Base-by-base conservation (phyloP, 176 grass and related monocot species). In the Eremochloa ophiuroides region DNA sequence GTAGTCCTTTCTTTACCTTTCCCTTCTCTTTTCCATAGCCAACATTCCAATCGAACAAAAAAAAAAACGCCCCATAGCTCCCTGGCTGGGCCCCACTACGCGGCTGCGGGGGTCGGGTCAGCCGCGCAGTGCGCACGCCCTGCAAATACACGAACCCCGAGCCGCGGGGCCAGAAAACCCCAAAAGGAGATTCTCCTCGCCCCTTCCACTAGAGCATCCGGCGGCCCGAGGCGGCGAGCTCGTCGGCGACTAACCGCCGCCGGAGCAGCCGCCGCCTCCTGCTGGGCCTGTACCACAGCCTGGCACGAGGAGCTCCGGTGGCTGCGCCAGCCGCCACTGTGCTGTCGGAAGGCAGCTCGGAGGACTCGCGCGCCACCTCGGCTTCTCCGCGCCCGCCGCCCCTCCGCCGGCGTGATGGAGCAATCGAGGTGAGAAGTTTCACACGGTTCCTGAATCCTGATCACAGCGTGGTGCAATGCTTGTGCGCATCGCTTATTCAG, bases 401-500 rank as follows among this genome's bases (percentile, higher is more conserved):
- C 53, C 51, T 38, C 38, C 51, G 17, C 15, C 66, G 66, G n/a
- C 34, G 25, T 11, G 50, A 82, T n/a, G n/a, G n/a, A n/a, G n/a
- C n/a, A n/a, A n/a, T 82, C 79, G 41, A 82, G 79, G 79, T 72
- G 38, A 82, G 51, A 3, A 20, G 20, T 51, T 58, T 46, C 67
- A 8, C 48, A 6, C 1, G 37, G 16, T 30, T 72, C 6, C 50
- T 25, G 11, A 33, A 38, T 67, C 7, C 42, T 30, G 16, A 41
- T 61, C 35, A 17, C 10, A 2, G 15, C 18, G 23, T 25, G 35
- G 17, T 41, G 17, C 51, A 82, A 82, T 82, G 79, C 37, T 9
- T 6, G 35, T 39, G 17, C 8, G 51, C 25, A 20, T 0, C 47
- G 26, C 17, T 29, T n/a, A 51, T 72, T 0, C 47, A 17, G 11